These are phyloP conservation scores for Leishmania braziliensis DNA, from an alignment of 208 protist genomes.

Conservation along the genomic window DNA sequence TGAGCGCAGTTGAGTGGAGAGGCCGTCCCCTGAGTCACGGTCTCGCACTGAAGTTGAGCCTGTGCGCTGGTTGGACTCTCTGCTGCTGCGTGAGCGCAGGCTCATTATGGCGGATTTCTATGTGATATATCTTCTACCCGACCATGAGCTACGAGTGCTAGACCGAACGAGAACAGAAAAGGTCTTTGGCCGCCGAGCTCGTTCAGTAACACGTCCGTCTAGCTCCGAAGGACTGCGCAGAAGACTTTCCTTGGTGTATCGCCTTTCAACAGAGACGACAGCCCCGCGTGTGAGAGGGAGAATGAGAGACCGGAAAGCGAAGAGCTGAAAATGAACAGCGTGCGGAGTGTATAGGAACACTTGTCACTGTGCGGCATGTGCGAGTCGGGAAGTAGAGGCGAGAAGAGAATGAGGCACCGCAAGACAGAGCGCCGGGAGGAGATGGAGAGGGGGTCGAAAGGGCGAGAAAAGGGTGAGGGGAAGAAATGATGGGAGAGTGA, in stretches of 20 bases:
- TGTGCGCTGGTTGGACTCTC: conserved; percentile 3
- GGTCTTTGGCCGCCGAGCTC: not conserved
- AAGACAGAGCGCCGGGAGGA: not conserved
- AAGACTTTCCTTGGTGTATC: no score
- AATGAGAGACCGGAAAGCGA: not conserved
- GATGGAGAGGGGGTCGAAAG: not conserved
- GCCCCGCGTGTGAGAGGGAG: not conserved
- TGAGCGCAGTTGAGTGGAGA: not conserved
- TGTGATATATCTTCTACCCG: not conserved
- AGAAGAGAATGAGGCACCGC: not conserved
- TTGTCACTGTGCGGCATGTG: not conserved
- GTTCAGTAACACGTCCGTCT: not conserved
- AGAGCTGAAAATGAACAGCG: not conserved
- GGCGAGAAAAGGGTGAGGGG: not conserved
- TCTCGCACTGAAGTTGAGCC: conserved; percentile 4
- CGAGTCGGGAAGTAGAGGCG: not conserved
- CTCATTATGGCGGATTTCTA: not conserved
- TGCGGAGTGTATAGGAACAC: not conserved
- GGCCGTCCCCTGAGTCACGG: conserved; percentile 5
- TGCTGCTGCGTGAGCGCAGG: conserved; percentile 12
- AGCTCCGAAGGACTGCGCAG: not conserved
- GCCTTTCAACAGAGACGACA: not conserved
- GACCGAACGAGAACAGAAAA: not conserved
- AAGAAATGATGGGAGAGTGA: not conserved
- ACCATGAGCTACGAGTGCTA: not conserved